phyloP scores from a whole-genome alignment of 768 basidiomycete genomes.

The Chalciporus chontae region DNA sequence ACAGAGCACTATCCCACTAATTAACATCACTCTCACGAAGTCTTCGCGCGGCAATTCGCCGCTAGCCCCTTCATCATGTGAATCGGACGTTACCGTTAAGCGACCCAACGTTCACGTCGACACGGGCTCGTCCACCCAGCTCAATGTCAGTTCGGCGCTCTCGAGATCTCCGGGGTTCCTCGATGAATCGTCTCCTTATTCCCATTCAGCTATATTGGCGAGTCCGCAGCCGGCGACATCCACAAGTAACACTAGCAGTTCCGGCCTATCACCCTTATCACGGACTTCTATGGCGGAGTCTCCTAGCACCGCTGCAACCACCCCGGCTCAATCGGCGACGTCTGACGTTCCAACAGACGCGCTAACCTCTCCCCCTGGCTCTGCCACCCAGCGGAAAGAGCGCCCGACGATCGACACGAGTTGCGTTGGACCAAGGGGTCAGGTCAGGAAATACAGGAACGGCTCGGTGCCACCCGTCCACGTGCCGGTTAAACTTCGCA shows the following conservation, averaged over 20 bases:
- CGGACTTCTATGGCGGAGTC: conserved; percentile 24
- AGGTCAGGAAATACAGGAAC: conserved; percentile 30
- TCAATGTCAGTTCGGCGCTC: conserved; percentile 10
- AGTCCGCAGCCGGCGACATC: conserved; percentile 25
- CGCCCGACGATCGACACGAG: conserved; percentile 32
- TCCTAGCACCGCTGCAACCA: conserved; percentile 25
- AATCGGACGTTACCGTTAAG: conserved; percentile 24
- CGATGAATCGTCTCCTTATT: conserved; percentile 23
- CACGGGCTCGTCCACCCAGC: conserved; percentile 25
- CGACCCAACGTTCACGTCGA: conserved; percentile 29
- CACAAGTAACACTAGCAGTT: conserved; percentile 24
- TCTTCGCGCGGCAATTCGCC: conserved; percentile 30
- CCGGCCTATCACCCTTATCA: conserved; percentile 28
- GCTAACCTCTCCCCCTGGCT: conserved; percentile 12
- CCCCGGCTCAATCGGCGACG: conserved; percentile 23
- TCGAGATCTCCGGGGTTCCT: conserved; percentile 12
- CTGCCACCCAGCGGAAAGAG: conserved; percentile 24
- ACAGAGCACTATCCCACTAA: conserved; percentile 25
- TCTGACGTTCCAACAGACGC: conserved; percentile 15
- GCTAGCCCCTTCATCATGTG: conserved; percentile 22
- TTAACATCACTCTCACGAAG: conserved; percentile 28
- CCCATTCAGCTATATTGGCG: conserved; percentile 16
- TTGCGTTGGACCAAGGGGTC: conserved; percentile 30
- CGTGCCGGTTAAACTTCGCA: conserved; percentile 27
- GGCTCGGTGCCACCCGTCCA: conserved; percentile 31